Evolutionary conservation across 1,284 basidiomycete genomes (phyloP), one percentile per base, ranked within the genome.

Genomic region (Fomitiporia mediterranea): DNA sequence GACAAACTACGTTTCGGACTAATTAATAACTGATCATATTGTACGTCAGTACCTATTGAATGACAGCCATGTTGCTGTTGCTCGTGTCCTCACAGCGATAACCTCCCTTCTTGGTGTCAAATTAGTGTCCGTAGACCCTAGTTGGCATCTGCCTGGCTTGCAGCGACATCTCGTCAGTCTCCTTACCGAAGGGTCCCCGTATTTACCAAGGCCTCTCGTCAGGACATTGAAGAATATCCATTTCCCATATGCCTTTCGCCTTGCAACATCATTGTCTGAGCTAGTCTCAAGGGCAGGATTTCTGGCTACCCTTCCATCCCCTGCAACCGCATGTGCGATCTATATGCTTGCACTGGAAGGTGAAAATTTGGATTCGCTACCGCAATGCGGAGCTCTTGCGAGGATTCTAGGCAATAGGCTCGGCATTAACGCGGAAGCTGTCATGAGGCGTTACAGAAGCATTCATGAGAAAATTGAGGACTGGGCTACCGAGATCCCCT

Each of bases 261-360:
- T 80, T 9, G 83, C 86, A 23, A 69, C 70, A 9, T 76, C 79
- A 6, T 74, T 91, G 23, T 76, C 81, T 53, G 69, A 72, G 30
- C 70, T 85, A 38, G 65, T 86, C 39, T 66, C 73, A 27, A 75
- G 77, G 13, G 68, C 77, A 4, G 69, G 64, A 52, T 67, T 75
- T 17, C 66, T 74, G 48, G 23, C 68, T 44, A 64, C 62, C 59
- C 73, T 68, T 65, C 77, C 70, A 58, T 74, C 70, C 43, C 73
- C 66, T 25, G 75, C 83, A 8, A 82, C 80, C 1, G 84, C 86
- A 2, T 83, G 82, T 62, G 89, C 86, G 5, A 67, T 86, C 11
- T 72, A 88, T 60, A 75, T 91, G n/a, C 75, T 90, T 53, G 79
- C 84, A 0, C 68, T 90, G 40, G 89, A 91, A 71, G 83, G 80